Conservation (phyloP, 2,329 filamentous ascomycete genomes). For the Trichoderma semiorbis region DNA sequence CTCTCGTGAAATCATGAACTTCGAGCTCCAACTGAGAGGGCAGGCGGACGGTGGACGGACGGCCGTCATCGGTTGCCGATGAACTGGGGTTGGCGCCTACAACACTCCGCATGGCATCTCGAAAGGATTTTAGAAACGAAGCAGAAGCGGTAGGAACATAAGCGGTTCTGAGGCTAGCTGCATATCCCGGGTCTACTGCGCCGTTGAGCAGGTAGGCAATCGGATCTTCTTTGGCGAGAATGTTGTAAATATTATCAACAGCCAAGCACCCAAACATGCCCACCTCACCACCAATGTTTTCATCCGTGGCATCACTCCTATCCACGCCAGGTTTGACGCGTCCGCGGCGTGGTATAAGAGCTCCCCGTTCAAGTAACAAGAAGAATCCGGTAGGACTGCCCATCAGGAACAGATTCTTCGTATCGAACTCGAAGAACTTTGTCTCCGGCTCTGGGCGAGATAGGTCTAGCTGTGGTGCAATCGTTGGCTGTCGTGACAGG, state of each 20-base stretch:
- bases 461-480: constrained; percentile 51
- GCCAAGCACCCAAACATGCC: constrained; percentile 86
- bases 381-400: constrained; percentile 94
- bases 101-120: constrained; percentile 59
- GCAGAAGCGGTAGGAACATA: constrained; percentile 71
- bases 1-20: constrained; percentile 88
- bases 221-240: constrained; percentile 67
- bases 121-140: constrained; percentile 62
- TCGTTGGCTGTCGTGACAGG: constrained; percentile 81
- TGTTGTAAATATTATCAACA: constrained; percentile 94
- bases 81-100: constrained; percentile 35
- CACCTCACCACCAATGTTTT: constrained; percentile 67
- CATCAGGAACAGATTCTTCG: constrained; percentile 80
- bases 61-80: constrained; percentile 30
- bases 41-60: constrained; percentile 45
- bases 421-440: constrained; percentile 84
- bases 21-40: constrained; percentile 80
- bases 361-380: constrained; percentile 72
- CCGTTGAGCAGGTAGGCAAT: constrained; percentile 93
- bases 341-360: constrained; percentile 71
- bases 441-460: constrained; percentile 40
- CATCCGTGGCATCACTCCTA: constrained; percentile 52
- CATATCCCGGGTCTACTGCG: constrained; percentile 77
- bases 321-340: constrained; percentile 73
- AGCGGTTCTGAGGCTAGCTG: constrained; percentile 70